Evolutionary conservation across 228 moss, liverwort and hornwort genomes (phyloP), one percentile per base, ranked within the genome.

Genomic region (Sphagnum magellanicum): DNA sequence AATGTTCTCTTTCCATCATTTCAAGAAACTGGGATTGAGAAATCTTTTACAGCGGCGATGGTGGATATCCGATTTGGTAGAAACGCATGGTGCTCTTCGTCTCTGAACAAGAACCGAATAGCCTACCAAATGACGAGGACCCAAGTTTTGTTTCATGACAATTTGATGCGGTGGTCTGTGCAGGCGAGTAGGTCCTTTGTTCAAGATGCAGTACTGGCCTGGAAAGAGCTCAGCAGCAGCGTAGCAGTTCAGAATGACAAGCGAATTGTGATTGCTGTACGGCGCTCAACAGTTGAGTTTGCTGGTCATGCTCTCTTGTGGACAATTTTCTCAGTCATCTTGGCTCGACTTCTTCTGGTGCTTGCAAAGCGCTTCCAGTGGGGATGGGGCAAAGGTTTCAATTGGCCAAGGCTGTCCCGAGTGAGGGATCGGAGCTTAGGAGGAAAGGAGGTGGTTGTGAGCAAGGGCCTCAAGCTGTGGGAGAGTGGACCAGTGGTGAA

Each of bases 341-440:
- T 89, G 50, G 76, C 83, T 70, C 76, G 78, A 49, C 76, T 83
- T 60, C 50, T 93, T 17, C 60, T 93, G n/a, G 15, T 74, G 15
- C 70, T 72, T 72, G 90, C 85, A 64, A 77, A 81, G 75, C 83
- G 73, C 67, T 90, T 91, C 32, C 75, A 87, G 16, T 98, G 97
- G 93, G 93, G 90, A 16, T 91, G 93, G 91, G 88, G 85, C 67
- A 93, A 93, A 76, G 78, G 88, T 17, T 77, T 79, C 51, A 63
- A 71, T 47, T 71, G 88, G 82, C 79, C 83, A 71, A 82, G 65
- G 75, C 81, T 74, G 70, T 76, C 79, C 6, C 47, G 60, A 69
- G 84, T 98, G 50, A 79, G 93, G 73, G 97, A 93, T 72, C 82
- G 91, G 68, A 91, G 91, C 70, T 82, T 93, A 61, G 97, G 82